phyloP scores from a whole-genome alignment of 1,139 yeast genomes.

The Komagataea norvegica region DNA sequence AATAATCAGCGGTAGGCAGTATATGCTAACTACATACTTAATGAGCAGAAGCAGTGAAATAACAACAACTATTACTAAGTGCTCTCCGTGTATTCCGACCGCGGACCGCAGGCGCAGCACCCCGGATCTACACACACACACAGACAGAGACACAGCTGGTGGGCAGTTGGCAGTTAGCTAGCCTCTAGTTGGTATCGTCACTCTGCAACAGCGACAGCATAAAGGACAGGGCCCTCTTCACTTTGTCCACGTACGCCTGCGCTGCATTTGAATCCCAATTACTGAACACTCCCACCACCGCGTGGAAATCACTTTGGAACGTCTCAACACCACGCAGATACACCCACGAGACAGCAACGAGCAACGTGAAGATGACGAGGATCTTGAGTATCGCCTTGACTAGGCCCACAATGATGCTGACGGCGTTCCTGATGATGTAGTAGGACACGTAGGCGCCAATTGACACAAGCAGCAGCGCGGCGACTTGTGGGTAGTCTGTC shows the following conservation, averaged over 20 bases:
- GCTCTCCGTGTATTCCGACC: no score
- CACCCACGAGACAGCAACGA: constrained; percentile 17
- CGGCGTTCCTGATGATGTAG: constrained; percentile 20
- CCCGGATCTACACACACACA: no score
- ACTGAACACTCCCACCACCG: constrained; percentile 6
- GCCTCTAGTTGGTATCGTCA: no score
- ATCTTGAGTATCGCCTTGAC: constrained; percentile 18
- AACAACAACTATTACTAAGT: no score
- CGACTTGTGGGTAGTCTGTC: constrained; percentile 22
- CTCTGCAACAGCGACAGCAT: no score
- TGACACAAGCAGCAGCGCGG: constrained; percentile 10
- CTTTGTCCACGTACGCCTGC: background rate
- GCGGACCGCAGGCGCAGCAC: no score
- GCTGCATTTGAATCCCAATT: constrained; percentile 3
- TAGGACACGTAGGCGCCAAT: constrained; percentile 13
- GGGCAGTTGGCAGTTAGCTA: no score
- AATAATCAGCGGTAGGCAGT: no score
- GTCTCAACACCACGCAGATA: constrained; percentile 21
- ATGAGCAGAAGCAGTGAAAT: no score
- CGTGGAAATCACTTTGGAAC: constrained; percentile 15
- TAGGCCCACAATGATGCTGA: constrained; percentile 17
- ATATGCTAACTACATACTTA: no score
- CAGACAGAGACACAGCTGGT: no score
- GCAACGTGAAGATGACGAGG: constrained; percentile 8
- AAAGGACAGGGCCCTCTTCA: no score